Percentiles rank a stretch among this genome's conserved stretches.
Conservation (phyloP, 148 eudicot genomes). For the Rhododendron simsii region DNA sequence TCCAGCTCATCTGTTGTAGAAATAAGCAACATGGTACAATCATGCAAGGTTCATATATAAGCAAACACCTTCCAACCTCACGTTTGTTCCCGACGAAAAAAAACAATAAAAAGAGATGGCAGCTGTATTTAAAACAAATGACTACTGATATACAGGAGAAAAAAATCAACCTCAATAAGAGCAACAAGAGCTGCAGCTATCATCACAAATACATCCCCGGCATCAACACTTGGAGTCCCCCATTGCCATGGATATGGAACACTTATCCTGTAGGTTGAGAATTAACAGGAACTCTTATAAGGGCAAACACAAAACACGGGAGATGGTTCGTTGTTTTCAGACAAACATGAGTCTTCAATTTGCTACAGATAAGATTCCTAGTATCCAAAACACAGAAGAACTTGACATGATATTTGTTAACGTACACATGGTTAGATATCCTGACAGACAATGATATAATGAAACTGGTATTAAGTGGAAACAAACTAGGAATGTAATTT, state of each 20-base stretch:
- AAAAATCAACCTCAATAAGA: constrained; percentile 60
- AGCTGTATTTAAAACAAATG: background rate
- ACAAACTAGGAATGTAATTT: background rate
- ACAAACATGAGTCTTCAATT: background rate
- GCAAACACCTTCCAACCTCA: background rate
- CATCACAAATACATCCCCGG: constrained; percentile 64
- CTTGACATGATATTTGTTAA: background rate
- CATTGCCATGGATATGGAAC: constrained; percentile 94
- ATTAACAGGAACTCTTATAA: background rate
- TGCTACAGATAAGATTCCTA: background rate
- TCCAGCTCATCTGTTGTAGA: background rate
- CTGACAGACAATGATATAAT: background rate
- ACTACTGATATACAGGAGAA: background rate
- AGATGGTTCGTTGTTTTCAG: background rate
- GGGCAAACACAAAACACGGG: background rate
- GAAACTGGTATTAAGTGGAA: background rate
- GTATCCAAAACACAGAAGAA: background rate
- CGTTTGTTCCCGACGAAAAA: background rate
- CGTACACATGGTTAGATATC: background rate
- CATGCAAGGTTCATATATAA: background rate
- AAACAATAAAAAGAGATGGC: background rate
- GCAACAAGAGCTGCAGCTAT: constrained; percentile 80
- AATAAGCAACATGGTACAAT: background rate
- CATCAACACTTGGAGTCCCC: constrained; percentile 69
- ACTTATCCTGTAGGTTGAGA: constrained; percentile 57